Base-by-base conservation (phyloP, 169 alveolate genomes). In the Perkinsus marinus region DNA sequence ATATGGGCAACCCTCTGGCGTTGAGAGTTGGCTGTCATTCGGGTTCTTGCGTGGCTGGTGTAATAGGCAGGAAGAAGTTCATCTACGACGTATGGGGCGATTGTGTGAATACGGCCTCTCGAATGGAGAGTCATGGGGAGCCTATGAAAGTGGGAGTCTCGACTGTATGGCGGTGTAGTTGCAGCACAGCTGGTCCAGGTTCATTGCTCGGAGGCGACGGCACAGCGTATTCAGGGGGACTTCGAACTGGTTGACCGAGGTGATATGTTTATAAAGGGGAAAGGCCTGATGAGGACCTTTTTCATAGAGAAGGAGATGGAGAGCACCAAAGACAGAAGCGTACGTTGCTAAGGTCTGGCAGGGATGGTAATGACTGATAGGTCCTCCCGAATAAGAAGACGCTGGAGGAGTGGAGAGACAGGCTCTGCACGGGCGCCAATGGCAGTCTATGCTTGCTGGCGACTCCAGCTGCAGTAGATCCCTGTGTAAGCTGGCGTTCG, bases 41-140 rank as follows among this genome's bases (percentile, higher is more conserved):
- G 10, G 91, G 91, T 30, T 36, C 91, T 41, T 90, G 91, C 69
- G 91, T 90, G 47, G 91, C 91, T 39, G 91, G 91, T 0, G 91
- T 90, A 41, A 90, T 90, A 5, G 91, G 91, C 69, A n/a, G 57
- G 19, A 38, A 39, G 69, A 90, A 90, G 68, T 90, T 90, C 39
- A 57, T 47, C 39, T 90, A 39, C 39, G 91, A 90, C 69, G 39
- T 90, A 39, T 90, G 91, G 91, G 91, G 91, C 39, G 91, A 90
- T 39, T 43, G 69, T 5, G 91, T 90, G 79, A 90, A 90, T 17
- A 36, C 39, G 9, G 91, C 91, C 26, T n/a, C 43, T 10, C 91
- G 91, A 17, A 90, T 90, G 91, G 91, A 90, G 91, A n/a, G 43
- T 47, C 38, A 37, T n/a, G 91, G 91, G 39, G 68, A 90, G 91